A percentile compares a stretch with the other conserved stretches of the same genome.
Conservation (phyloP, 2,329 filamentous ascomycete species). For the Fusarium avenaceum region DNA sequence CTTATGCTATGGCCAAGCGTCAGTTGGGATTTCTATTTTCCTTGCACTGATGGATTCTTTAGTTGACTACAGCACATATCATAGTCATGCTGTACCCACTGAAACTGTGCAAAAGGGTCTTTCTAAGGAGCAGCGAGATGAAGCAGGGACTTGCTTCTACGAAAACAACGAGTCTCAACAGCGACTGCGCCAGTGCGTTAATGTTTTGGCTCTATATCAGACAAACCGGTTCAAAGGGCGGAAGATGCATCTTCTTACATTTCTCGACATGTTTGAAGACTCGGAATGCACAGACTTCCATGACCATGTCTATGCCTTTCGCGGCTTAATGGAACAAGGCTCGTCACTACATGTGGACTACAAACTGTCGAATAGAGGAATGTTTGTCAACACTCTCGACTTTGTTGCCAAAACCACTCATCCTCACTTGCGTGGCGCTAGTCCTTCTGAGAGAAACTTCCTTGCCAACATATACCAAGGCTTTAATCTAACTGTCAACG, state of each 20-base stretch:
- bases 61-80: background rate
- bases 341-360: background rate
- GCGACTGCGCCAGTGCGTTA: background rate
- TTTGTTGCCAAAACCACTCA: background rate
- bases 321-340: background rate
- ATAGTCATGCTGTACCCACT: background rate
- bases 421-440: background rate
- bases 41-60: background rate
- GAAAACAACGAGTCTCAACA: background rate
- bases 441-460: background rate
- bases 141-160: background rate
- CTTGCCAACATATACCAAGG: background rate
- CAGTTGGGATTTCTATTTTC: background rate
- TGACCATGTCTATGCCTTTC: constrained; percentile 1
- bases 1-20: background rate
- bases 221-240: background rate
- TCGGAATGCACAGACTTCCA: background rate
- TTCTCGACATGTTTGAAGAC: background rate
- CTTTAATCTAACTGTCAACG: background rate
- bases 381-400: background rate
- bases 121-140: background rate
- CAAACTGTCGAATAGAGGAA: fast-evolving
- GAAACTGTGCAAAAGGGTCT: background rate
- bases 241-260: background rate
- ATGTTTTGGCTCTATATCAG: background rate